Evolutionary conservation across 805 yeast species (phyloP).

Genomic region (Candida coquimbonensis): DNA sequence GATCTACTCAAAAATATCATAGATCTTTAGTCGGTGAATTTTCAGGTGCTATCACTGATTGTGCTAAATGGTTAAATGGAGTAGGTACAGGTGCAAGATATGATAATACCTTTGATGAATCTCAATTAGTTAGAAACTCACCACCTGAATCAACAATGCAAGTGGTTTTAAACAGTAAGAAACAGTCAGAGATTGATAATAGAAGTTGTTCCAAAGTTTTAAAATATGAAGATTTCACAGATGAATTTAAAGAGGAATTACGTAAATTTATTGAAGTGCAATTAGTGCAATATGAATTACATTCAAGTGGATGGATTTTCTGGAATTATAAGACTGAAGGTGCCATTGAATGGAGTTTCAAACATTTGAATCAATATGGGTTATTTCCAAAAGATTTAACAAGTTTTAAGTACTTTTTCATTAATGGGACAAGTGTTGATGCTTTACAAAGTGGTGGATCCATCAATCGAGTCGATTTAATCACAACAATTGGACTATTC

Average conservation of each 20-base stretch:
- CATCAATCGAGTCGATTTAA: too few species aligned
- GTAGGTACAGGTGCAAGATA: slow-evolving; percentile 77
- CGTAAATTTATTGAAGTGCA: slow-evolving; percentile 57
- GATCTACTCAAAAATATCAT: slow-evolving; percentile 28
- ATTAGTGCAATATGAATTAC: slow-evolving; percentile 41
- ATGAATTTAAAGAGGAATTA: slow-evolving; percentile 34
- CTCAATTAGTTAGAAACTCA: slow-evolving; percentile 12
- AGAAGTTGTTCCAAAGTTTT: slow-evolving; percentile 34
- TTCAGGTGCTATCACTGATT: slow-evolving; percentile 89
- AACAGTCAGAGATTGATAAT: not conserved
- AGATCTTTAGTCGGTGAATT: slow-evolving; percentile 71
- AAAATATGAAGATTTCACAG: slow-evolving; percentile 35
- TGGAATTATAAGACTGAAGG: slow-evolving; percentile 68
- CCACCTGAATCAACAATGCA: slow-evolving; percentile 1
- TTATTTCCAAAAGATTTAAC: slow-evolving; percentile 59
- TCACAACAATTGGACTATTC: too few species aligned
- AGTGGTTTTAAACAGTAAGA: not conserved
- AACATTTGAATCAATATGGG: slow-evolving; percentile 38
- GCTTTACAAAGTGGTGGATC: not conserved
- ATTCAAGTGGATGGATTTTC: slow-evolving; percentile 55
- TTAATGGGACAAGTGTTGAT: not conserved
- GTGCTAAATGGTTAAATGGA: slow-evolving; percentile 86
- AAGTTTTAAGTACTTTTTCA: slow-evolving; percentile 39
- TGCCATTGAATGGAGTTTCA: slow-evolving; percentile 63
- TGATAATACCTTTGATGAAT: slow-evolving; percentile 45